A percentile compares a stretch with the other conserved stretches of the same genome.
phyloP scores from a whole-genome alignment of 2,329 filamentous ascomycete genomes.

The Fusarium paranaense region DNA sequence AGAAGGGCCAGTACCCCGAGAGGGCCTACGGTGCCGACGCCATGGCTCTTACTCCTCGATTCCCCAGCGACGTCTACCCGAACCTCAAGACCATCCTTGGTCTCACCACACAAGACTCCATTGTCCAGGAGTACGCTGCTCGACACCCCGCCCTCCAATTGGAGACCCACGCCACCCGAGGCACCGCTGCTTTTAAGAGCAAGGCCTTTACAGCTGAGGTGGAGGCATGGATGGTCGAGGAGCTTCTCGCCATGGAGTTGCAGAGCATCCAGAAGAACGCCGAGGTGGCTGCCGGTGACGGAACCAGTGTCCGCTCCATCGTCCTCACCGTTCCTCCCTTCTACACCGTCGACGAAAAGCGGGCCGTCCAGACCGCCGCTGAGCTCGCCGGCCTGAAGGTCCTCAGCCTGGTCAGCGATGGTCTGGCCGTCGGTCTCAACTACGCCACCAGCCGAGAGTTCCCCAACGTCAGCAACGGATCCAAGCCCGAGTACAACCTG shows the following conservation, averaged over 20 bases:
- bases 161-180: conserved; percentile 67
- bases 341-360: conserved; percentile 90
- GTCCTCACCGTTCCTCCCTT: conserved; percentile 93
- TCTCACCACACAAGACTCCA: conserved; percentile 69
- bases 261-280: conserved; percentile 92
- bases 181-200: conserved; percentile 87
- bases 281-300: conserved; percentile 82
- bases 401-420: conserved; percentile 87
- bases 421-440: conserved; percentile 91
- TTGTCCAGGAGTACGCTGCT: conserved; percentile 76
- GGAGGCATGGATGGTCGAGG: conserved; percentile 84
- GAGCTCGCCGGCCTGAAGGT: conserved; percentile 90
- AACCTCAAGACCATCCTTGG: conserved; percentile 95
- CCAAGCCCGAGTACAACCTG: conserved; percentile 89
- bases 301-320: conserved; percentile 78
- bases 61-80: conserved; percentile 92
- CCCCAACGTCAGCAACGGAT: conserved; percentile 83
- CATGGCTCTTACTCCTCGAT: conserved; percentile 85
- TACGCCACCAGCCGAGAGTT: conserved; percentile 94
- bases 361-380: conserved; percentile 85
- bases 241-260: conserved; percentile 95
- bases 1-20: conserved; percentile 81
- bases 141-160: conserved; percentile 84
- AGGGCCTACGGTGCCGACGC: conserved; percentile 93
- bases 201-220: conserved; percentile 70